These are phyloP conservation scores for Mitragyna speciosa DNA, from an alignment of 257 asterid species.

Conservation along the genomic window DNA sequence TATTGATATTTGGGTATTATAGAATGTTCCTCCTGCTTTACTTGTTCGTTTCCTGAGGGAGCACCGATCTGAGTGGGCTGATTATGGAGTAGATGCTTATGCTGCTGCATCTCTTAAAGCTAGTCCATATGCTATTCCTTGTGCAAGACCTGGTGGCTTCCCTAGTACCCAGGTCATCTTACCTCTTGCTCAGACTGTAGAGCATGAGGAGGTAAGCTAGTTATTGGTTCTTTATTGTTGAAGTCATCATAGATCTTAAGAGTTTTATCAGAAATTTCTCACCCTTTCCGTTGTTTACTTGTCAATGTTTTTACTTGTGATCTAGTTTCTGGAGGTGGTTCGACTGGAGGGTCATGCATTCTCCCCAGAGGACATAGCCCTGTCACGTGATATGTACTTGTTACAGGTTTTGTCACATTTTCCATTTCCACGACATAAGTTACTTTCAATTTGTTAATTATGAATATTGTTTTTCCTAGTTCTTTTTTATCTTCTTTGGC, in stretches of 20 bases:
- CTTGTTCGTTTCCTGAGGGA: constrained; percentile 84
- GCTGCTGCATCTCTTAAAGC: constrained; percentile 80
- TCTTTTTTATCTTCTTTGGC: constrained; percentile 21
- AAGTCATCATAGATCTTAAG: not conserved
- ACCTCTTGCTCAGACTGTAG: constrained; percentile 81
- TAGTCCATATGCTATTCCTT: constrained; percentile 65
- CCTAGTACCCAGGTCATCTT: constrained; percentile 73
- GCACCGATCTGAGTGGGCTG: constrained; percentile 95
- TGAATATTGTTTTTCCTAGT: not conserved
- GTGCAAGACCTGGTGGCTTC: constrained; percentile 64
- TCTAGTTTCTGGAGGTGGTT: constrained; percentile 83
- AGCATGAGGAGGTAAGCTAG: constrained; percentile 69
- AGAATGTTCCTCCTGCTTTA: constrained; percentile 84
- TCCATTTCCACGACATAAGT: not conserved
- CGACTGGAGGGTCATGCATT: constrained; percentile 78
- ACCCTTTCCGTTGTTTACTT: not conserved
- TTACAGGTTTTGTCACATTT: constrained; percentile 52
- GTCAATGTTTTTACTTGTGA: not conserved
- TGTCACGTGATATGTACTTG: constrained; percentile 82
- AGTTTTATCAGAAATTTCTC: no score
- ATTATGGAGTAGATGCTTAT: constrained; percentile 73
- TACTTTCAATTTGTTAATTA: not conserved
- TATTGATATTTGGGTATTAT: constrained; percentile 11
- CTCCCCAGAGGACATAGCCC: constrained; percentile 69
- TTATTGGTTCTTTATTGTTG: not conserved